Evolutionary conservation across 139 green algal genomes (phyloP).

Genomic region (Nannochloris sp.): DNA sequence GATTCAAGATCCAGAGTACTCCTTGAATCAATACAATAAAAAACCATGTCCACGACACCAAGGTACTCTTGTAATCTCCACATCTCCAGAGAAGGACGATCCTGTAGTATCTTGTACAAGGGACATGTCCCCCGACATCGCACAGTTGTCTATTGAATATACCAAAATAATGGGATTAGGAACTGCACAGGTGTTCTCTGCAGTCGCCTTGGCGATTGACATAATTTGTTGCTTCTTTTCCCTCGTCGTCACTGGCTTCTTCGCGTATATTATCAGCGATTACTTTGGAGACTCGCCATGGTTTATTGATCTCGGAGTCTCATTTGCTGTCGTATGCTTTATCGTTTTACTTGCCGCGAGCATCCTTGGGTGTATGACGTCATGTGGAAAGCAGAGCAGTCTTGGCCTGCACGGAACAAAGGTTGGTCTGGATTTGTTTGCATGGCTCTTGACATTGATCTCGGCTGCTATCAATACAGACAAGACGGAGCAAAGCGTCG

Average conservation of each 20-base stretch:
- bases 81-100: no score
- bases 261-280: not conserved
- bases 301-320: not conserved
- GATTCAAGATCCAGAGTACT: no score
- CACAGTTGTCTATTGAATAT: no score
- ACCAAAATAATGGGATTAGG: not conserved
- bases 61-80: no score
- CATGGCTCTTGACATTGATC: not conserved
- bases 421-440: not conserved
- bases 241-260: slow-evolving; percentile 1
- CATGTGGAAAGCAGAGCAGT: not conserved
- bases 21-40: no score
- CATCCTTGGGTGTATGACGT: not conserved
- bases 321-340: not conserved
- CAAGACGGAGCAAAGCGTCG: not conserved
- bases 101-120: no score
- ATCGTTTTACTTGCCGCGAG: not conserved
- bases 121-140: no score
- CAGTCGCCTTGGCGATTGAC: not conserved
- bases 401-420: not conserved
- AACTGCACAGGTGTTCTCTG: not conserved
- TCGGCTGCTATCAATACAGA: not conserved
- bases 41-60: no score
- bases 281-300: not conserved
- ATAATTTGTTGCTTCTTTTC: slow-evolving; percentile 1